Percentiles rank a stretch among this genome's conserved stretches.
These are phyloP conservation scores for Pythium dissotocum DNA, from an alignment of 352 stramenopile species.

Conservation along the genomic window DNA sequence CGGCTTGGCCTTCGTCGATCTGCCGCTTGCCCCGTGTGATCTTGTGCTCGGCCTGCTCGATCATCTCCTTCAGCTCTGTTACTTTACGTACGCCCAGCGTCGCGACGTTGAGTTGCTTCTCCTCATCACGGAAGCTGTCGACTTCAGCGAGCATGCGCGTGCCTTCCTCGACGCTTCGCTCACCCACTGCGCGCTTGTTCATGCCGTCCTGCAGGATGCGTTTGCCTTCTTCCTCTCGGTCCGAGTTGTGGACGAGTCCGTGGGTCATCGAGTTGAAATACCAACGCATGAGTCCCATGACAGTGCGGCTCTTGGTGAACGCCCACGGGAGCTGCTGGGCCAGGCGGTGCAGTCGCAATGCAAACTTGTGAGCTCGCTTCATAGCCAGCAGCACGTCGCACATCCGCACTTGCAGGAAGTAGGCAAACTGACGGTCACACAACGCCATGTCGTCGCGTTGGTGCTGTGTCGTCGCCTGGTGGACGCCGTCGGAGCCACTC, in stretches of 20 bases:
- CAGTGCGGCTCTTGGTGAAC: slow-evolving; percentile 44
- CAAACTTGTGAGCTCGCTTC: slow-evolving; percentile 60
- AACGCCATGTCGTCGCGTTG: slow-evolving; percentile 32
- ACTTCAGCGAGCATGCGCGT: slow-evolving; percentile 28
- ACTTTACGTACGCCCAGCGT: slow-evolving; percentile 36
- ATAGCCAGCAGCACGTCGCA: slow-evolving; percentile 68
- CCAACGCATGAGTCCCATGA: slow-evolving; percentile 69
- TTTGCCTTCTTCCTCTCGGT: slow-evolving; percentile 67
- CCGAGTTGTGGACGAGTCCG: slow-evolving; percentile 61
- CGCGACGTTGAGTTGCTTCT: slow-evolving; percentile 36
- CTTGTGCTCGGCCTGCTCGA: slow-evolving; percentile 33
- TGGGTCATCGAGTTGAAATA: slow-evolving; percentile 66
- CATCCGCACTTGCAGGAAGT: slow-evolving; percentile 78
- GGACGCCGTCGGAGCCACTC: neutral
- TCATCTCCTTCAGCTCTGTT: slow-evolving; percentile 36
- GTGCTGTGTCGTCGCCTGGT: neutral
- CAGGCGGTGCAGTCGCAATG: slow-evolving; percentile 45
- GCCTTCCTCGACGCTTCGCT: slow-evolving; percentile 53
- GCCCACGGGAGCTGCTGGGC: slow-evolving; percentile 29
- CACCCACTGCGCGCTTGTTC: slow-evolving; percentile 49
- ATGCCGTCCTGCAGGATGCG: slow-evolving; percentile 61
- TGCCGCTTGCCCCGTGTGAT: slow-evolving; percentile 29
- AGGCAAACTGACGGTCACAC: slow-evolving; percentile 73
- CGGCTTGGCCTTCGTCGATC: slow-evolving; percentile 30
- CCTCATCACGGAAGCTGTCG: slow-evolving; percentile 29